These are phyloP conservation scores for Tulasnella sp. DNA, from an alignment of 768 basidiomycete species.

Conservation along the genomic window DNA sequence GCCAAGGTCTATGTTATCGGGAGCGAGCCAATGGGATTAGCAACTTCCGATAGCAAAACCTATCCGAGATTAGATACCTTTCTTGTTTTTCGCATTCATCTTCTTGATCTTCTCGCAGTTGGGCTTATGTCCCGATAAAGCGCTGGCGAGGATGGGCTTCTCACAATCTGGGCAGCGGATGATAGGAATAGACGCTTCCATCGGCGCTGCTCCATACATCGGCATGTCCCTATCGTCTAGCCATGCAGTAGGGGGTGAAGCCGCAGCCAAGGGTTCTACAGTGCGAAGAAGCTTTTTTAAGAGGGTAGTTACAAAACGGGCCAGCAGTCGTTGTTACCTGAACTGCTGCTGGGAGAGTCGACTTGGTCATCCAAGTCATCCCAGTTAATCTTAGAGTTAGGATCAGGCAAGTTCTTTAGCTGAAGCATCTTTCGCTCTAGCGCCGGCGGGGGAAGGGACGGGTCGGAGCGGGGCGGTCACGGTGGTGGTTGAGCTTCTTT, in stretches of 20 bases:
- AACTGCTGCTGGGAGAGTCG: background rate
- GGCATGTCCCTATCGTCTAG: conserved; percentile 82
- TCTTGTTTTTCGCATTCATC: conserved; percentile 44
- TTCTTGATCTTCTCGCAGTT: conserved; percentile 53
- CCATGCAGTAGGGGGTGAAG: conserved; percentile 74
- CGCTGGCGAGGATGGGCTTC: conserved; percentile 72
- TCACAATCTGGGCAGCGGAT: conserved; percentile 73
- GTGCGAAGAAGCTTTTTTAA: background rate
- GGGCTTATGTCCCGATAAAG: conserved; percentile 62
- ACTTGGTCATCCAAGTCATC: conserved; percentile 13
- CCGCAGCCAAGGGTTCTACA: background rate
- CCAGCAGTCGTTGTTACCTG: conserved; percentile 1
- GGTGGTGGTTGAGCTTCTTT: background rate
- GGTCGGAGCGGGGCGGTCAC: background rate
- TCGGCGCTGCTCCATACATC: conserved; percentile 70
- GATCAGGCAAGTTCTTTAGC: background rate
- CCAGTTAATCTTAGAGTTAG: conserved; percentile 5
- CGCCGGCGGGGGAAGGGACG: background rate
- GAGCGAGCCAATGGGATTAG: background rate
- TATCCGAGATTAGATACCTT: conserved; percentile 17
- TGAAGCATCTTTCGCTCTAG: background rate
- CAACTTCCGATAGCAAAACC: conserved; percentile 36
- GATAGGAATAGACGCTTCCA: conserved; percentile 56
- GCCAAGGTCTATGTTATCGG: background rate
- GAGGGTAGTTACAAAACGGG: background rate